phyloP scores from a whole-genome alignment of 495 filamentous ascomycete species.

The Mycothermus thermophilus region DNA sequence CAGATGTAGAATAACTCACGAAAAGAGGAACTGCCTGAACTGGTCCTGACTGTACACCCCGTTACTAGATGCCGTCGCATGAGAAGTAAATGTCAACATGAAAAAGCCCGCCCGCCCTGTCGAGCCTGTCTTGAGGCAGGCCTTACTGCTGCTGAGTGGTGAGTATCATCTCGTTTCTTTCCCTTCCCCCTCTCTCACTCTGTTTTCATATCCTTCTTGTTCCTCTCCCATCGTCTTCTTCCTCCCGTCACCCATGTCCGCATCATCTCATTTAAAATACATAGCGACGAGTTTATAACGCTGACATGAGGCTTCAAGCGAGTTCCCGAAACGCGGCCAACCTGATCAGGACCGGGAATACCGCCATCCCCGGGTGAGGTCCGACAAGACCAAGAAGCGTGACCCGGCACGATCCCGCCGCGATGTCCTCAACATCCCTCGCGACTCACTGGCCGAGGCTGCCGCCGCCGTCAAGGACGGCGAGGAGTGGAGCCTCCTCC shows the following conservation, averaged over 20 bases:
- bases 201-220: not conserved
- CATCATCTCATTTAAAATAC: too few species aligned
- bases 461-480: conserved; percentile 11
- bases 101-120: conserved; percentile 29
- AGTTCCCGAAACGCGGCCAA: conserved; percentile 32
- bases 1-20: too few species aligned
- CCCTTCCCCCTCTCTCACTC: not conserved
- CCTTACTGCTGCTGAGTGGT: conserved; percentile 30
- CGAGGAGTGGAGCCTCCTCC: conserved; percentile 34
- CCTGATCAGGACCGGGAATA: conserved; percentile 31
- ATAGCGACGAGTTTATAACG: not conserved
- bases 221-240: not conserved
- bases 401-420: conserved; percentile 25
- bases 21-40: too few species aligned
- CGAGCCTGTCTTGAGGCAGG: conserved; percentile 31
- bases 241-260: too few species aligned
- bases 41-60: not conserved
- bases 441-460: too few species aligned
- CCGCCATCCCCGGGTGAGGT: conserved; percentile 31
- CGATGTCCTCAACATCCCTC: conserved; percentile 19
- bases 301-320: conserved; percentile 9
- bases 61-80: conserved; percentile 36
- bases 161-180: conserved; percentile 5
- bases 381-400: conserved; percentile 26
- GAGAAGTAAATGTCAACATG: conserved; percentile 36